A percentile compares a stretch with the other conserved stretches of the same genome.
Evolutionary conservation across 345 rosid genomes (phyloP).

Genomic region (Laguncularia racemosa): DNA sequence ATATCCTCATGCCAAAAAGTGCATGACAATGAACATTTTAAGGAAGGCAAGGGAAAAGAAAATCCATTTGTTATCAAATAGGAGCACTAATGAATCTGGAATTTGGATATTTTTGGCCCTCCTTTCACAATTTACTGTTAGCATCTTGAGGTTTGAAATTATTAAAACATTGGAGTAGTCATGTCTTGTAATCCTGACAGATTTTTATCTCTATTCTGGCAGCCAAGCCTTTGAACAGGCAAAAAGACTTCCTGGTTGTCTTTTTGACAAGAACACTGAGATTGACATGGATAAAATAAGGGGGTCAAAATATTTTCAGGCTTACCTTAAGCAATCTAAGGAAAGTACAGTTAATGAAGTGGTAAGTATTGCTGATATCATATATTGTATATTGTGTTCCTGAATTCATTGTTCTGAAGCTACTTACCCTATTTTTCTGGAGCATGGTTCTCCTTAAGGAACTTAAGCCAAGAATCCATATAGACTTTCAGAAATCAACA

Average conservation of each 20-base stretch:
- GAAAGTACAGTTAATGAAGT: slow-evolving; percentile 24
- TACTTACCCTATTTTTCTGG: too few relatives aligned
- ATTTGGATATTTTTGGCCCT: too few relatives aligned
- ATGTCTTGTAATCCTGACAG: background rate
- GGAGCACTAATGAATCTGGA: too few relatives aligned
- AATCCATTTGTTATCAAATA: too few relatives aligned
- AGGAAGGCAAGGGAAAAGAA: too few relatives aligned
- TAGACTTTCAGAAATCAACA: too few relatives aligned
- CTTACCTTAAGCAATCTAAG: slow-evolving; percentile 40
- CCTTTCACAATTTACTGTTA: too few relatives aligned
- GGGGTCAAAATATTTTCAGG: slow-evolving; percentile 53
- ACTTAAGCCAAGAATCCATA: background rate
- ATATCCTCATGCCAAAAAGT: too few relatives aligned
- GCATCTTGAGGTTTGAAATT: too few relatives aligned
- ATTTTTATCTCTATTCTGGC: background rate
- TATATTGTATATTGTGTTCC: too few relatives aligned
- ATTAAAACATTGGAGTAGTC: too few relatives aligned
- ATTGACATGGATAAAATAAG: slow-evolving; percentile 57
- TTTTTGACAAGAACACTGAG: slow-evolving; percentile 39
- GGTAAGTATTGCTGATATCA: slow-evolving; percentile 21
- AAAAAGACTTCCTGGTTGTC: slow-evolving; percentile 44
- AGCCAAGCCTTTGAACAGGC: slow-evolving; percentile 80
- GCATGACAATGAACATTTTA: too few relatives aligned
- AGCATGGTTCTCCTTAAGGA: background rate
- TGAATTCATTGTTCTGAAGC: slow-evolving; percentile 3